Evolutionary conservation across 768 basidiomycete genomes (phyloP).

Genomic region (Asterophora lycoperdoides): DNA sequence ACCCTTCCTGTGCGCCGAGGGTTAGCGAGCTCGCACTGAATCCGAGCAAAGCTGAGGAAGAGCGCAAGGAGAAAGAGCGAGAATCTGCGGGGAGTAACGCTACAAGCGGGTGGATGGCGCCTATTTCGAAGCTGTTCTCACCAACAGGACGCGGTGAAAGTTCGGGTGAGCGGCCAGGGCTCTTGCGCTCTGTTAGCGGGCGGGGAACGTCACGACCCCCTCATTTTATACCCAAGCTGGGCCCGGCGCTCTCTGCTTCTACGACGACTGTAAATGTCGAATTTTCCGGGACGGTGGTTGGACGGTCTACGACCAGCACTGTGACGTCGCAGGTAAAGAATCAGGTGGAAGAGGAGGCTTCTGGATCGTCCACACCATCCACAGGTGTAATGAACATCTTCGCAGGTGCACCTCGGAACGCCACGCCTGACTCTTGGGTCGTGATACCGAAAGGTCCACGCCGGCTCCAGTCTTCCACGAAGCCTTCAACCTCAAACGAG

Average conservation of each 20-base stretch:
- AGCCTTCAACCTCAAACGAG: conserved; percentile 11
- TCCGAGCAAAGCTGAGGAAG: conserved; percentile 45
- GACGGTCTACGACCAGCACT: conserved; percentile 38
- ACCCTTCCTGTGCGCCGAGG: conserved; percentile 70
- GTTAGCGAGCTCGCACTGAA: conserved; percentile 71
- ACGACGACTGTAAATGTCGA: conserved; percentile 95
- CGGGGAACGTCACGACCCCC: conserved; percentile 24
- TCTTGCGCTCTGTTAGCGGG: conserved; percentile 20
- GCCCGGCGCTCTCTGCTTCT: conserved; percentile 82
- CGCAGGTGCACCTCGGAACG: conserved; percentile 71
- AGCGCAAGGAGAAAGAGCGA: conserved; percentile 32
- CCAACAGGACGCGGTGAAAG: conserved; percentile 23
- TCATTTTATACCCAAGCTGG: conserved; percentile 70
- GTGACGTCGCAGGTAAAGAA: conserved; percentile 23
- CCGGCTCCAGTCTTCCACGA: conserved; percentile 26
- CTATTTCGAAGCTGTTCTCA: conserved; percentile 75
- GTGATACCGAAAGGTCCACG: conserved; percentile 46
- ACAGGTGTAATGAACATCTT: conserved; percentile 79
- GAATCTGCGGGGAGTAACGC: conserved; percentile 24
- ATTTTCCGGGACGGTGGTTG: conserved; percentile 68
- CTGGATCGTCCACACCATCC: conserved; percentile 3
- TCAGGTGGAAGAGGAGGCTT: conserved; percentile 1
- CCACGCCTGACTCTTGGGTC: conserved; percentile 65
- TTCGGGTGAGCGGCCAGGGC: conserved; percentile 15
- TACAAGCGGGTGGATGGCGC: conserved; percentile 73